These are phyloP conservation scores for Phytophthora fragariae DNA, from an alignment of 352 stramenopile species.

Conservation along the genomic window DNA sequence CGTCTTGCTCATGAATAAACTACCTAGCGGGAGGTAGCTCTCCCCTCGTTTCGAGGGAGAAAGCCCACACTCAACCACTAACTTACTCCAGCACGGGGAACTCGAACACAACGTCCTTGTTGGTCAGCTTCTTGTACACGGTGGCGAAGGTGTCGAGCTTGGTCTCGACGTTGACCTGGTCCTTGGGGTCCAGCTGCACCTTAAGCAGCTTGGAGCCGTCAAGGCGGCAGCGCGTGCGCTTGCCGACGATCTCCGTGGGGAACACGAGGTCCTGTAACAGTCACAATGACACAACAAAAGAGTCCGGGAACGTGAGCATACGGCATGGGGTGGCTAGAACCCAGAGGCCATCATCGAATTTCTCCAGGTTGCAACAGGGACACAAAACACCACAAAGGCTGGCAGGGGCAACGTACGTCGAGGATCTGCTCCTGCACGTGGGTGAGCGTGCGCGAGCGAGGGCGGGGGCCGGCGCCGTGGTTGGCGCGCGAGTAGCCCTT, in stretches of 20 bases:
- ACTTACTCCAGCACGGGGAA: constrained; percentile 93
- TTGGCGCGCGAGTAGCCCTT: constrained; percentile 96
- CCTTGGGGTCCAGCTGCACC: constrained; percentile 98
- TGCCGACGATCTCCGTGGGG: constrained; percentile 99
- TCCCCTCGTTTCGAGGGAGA: constrained; percentile 13
- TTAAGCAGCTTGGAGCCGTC: constrained; percentile 99
- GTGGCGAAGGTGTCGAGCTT: constrained; percentile 99
- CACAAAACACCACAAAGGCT: constrained; percentile 8
- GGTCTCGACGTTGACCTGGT: constrained; percentile 99
- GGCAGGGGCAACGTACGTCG: constrained; percentile 85
- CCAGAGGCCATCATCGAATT: constrained; percentile 91
- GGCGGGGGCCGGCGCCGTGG: constrained; percentile 95
- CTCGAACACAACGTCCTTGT: constrained; percentile 99
- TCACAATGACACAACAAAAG: constrained; percentile 26
- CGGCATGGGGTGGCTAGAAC: constrained; percentile 89
- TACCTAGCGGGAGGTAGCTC: constrained; percentile 44
- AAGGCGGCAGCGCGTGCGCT: constrained; percentile 97
- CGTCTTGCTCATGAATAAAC: constrained; percentile 70
- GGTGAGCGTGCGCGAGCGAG: constrained; percentile 97
- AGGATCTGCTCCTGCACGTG: constrained; percentile 99
- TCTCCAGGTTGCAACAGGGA: constrained; percentile 29
- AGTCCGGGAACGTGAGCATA: constrained; percentile 72
- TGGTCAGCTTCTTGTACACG: constrained; percentile 99
- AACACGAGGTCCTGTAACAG: constrained; percentile 97
- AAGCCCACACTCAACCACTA: constrained; percentile 40